Conservation (phyloP, 441 rosid genomes). For the Pelargonium exstipulatum region DNA sequence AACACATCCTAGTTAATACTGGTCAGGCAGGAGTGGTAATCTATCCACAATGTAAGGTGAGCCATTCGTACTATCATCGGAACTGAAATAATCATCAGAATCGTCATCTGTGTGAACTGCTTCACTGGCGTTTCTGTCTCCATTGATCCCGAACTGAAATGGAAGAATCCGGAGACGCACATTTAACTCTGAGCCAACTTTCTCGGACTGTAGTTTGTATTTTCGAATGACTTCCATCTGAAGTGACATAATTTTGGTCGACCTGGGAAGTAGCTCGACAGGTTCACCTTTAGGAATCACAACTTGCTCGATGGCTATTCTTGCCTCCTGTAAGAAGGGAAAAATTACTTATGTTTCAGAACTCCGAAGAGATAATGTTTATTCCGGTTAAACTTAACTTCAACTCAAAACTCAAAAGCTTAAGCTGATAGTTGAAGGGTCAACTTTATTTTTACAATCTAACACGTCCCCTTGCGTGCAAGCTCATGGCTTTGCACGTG, state of each 20-base stretch:
- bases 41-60: constrained; percentile 35
- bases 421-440: too few relatives aligned
- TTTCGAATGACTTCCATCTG: constrained; percentile 56
- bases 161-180: constrained; percentile 52
- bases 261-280: constrained; percentile 63
- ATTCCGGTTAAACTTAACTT: too few relatives aligned
- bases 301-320: constrained; percentile 64
- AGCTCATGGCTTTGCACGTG: too few relatives aligned
- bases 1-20: constrained; percentile 16
- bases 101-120: constrained; percentile 26
- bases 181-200: constrained; percentile 43
- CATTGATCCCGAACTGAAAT: constrained; percentile 26
- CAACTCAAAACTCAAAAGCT: too few relatives aligned
- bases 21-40: constrained; percentile 71
- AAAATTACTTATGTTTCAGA: neutral
- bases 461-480: too few relatives aligned
- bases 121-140: constrained; percentile 24
- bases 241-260: constrained; percentile 43
- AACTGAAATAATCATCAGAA: constrained; percentile 30
- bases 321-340: constrained; percentile 56
- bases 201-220: constrained; percentile 56
- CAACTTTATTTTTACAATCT: too few relatives aligned
- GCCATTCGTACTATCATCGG: constrained; percentile 37
- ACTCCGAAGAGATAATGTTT: too few relatives aligned
- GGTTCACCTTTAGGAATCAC: constrained; percentile 65